phyloP scores from a whole-genome alignment of 768 basidiomycete species.

The Leucocoprinus birnbaumii region DNA sequence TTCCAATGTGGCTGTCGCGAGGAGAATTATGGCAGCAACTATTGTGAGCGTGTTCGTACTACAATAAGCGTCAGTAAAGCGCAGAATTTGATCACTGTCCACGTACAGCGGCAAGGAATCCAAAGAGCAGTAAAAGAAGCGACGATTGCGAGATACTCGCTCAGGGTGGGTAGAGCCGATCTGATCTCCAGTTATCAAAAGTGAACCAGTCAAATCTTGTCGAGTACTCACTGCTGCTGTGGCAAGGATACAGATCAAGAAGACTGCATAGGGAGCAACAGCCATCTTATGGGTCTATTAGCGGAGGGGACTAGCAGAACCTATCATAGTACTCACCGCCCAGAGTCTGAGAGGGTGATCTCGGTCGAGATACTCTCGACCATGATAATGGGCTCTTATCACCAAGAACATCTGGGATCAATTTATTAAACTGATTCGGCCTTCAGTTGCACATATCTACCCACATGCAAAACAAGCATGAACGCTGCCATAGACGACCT shows the following conservation, averaged over 20 bases:
- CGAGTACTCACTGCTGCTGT: conserved; percentile 35
- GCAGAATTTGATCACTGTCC: neutral
- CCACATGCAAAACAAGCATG: conserved; percentile 40
- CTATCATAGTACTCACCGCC: conserved; percentile 27
- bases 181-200: conserved; percentile 17
- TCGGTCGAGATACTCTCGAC: conserved; percentile 25
- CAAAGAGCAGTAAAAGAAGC: conserved; percentile 52
- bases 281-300: too few relatives aligned
- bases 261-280: conserved; percentile 37
- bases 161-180: conserved; percentile 33
- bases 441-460: neutral
- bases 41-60: conserved; percentile 40
- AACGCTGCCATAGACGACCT: conserved; percentile 41
- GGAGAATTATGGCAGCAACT: conserved; percentile 35
- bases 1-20: conserved; percentile 36
- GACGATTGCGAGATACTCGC: conserved; percentile 40
- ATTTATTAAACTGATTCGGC: neutral
- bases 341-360: conserved; percentile 33
- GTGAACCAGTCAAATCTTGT: neutral
- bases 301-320: too few relatives aligned
- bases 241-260: conserved; percentile 31
- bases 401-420: conserved; percentile 40
- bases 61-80: conserved; percentile 10
- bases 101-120: conserved; percentile 33
- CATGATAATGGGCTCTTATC: conserved; percentile 33